A percentile compares a stretch with the other conserved stretches of the same genome.
phyloP scores from a whole-genome alignment of 768 basidiomycete genomes.

The Panellus pusillus region DNA sequence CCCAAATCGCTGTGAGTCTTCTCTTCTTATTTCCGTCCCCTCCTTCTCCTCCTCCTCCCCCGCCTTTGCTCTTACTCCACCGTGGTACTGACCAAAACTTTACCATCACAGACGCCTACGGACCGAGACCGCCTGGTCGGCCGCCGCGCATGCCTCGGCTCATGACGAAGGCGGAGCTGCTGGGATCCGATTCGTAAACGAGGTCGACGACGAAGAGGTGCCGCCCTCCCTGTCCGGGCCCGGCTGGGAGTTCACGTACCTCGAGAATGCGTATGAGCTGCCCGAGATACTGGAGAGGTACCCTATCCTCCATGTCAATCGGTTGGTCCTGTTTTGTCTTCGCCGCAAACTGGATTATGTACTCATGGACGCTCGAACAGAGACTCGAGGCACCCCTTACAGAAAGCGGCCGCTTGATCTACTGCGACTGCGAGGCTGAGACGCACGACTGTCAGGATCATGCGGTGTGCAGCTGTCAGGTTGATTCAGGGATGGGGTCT shows the following conservation, averaged over 20 bases:
- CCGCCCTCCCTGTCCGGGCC: not conserved
- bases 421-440: not conserved
- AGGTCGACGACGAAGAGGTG: constrained; percentile 15
- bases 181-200: constrained; percentile 15
- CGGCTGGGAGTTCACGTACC: constrained; percentile 7
- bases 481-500: not conserved
- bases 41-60: not conserved
- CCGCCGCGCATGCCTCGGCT: not conserved
- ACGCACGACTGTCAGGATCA: not conserved
- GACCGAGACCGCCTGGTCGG: constrained; percentile 9
- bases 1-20: constrained; percentile 7
- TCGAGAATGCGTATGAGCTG: constrained; percentile 13
- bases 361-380: not conserved
- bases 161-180: not conserved
- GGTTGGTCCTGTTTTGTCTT: not conserved
- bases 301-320: not conserved
- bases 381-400: not conserved
- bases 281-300: not conserved
- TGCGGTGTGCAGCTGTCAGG: not conserved
- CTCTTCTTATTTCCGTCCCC: not conserved
- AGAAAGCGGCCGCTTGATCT: not conserved
- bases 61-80: not conserved
- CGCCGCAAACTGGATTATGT: not conserved
- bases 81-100: not conserved
- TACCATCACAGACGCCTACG: constrained; percentile 1